phyloP scores from a whole-genome alignment of 331 rosid genomes.

The Quercus lobata region DNA sequence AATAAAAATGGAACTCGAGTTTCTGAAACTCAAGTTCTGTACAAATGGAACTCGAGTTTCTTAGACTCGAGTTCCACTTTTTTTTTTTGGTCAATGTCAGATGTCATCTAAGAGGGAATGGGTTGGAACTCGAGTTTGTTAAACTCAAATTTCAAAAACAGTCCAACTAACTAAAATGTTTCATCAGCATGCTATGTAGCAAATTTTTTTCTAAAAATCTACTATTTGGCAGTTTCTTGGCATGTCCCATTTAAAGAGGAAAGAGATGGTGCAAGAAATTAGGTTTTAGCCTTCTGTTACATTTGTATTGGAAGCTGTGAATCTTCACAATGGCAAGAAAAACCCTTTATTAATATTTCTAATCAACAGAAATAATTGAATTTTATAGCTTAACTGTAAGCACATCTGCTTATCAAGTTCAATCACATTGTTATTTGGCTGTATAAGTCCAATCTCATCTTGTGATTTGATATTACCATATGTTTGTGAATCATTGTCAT shows the following conservation, averaged over 20 bases:
- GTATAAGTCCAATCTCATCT: background rate
- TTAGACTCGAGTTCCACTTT: no score
- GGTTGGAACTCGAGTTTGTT: no score
- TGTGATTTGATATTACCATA: slow-evolving; percentile 6
- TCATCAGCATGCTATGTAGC: no score
- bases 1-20: no score
- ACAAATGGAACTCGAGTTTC: no score
- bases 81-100: no score
- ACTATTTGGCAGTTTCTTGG: background rate
- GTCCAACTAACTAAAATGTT: no score
- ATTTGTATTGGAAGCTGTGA: background rate
- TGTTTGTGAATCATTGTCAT: slow-evolving; percentile 1
- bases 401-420: background rate
- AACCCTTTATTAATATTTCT: background rate
- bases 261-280: background rate
- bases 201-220: no score
- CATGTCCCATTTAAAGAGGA: background rate
- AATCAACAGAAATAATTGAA: background rate
- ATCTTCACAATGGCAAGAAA: background rate
- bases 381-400: background rate
- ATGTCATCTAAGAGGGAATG: no score
- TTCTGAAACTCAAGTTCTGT: no score
- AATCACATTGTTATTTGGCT: background rate
- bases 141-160: no score
- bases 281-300: background rate